These are phyloP conservation scores for Acacia crassicarpa DNA, from an alignment of 306 rosid genomes.

Conservation along the genomic window DNA sequence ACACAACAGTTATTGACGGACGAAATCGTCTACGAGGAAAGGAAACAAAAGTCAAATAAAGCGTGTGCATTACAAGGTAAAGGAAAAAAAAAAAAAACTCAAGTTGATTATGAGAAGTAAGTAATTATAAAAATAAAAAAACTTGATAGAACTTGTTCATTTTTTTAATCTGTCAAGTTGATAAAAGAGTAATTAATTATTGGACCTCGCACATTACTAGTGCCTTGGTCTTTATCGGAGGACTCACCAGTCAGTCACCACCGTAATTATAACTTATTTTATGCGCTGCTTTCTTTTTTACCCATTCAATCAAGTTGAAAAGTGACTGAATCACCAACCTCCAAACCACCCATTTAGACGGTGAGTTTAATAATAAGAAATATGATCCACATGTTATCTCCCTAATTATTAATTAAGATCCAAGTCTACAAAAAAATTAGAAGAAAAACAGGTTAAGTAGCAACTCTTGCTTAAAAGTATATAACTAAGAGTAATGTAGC, in stretches of 20 bases:
- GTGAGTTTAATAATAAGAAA: background rate
- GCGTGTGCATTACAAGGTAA: conserved; percentile 8
- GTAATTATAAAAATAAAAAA: background rate
- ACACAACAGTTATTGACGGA: background rate
- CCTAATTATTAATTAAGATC: too few species aligned
- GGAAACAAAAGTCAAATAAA: conserved; percentile 25
- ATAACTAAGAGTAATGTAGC: too few species aligned
- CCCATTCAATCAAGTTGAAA: background rate
- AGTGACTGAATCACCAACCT: background rate
- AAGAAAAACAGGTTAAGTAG: too few species aligned
- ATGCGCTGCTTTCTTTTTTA: background rate
- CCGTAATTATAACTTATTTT: background rate
- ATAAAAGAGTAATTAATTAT: background rate
- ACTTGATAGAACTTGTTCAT: background rate
- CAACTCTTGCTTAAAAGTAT: too few species aligned
- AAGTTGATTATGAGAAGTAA: background rate
- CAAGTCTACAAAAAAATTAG: too few species aligned
- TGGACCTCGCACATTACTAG: background rate
- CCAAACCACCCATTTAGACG: background rate
- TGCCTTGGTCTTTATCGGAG: background rate
- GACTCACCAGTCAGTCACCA: too few species aligned
- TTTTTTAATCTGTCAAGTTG: background rate
- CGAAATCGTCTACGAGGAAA: background rate
- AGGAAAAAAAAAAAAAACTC: background rate
- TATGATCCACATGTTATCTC: too few species aligned